phyloP scores from a whole-genome alignment of 2,329 filamentous ascomycete genomes.

The Metarhizium guizhouense region DNA sequence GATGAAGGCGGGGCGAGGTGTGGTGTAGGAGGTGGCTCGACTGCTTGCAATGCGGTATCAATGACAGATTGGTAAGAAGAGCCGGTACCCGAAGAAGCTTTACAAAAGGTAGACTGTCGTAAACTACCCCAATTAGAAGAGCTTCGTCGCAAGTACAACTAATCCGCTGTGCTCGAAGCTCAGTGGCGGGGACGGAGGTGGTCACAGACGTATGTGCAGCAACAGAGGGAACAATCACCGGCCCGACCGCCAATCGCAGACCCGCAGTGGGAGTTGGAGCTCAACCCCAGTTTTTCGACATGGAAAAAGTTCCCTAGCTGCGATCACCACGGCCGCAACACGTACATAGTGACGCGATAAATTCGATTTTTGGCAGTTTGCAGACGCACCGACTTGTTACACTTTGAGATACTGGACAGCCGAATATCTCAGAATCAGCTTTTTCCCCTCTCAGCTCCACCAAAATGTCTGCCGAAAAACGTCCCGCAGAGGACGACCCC shows the following conservation, averaged over 20 bases:
- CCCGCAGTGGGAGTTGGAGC: background rate
- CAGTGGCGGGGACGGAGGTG: background rate
- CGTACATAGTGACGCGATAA: background rate
- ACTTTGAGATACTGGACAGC: background rate
- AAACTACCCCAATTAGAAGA: background rate
- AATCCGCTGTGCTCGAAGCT: background rate
- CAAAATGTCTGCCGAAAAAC: constrained; percentile 85
- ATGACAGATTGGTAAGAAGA: background rate
- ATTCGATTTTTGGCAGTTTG: background rate
- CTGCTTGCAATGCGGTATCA: constrained; percentile 2
- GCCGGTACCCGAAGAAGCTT: background rate
- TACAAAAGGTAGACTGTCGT: background rate
- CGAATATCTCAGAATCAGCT: background rate
- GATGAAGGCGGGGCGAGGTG: constrained; percentile 1
- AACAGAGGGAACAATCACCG: constrained; percentile 21
- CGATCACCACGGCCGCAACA: constrained; percentile 1
- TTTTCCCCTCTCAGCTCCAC: constrained; percentile 16
- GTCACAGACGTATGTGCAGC: background rate
- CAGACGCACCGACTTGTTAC: background rate
- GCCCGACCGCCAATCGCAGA: constrained; percentile 22
- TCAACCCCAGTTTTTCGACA: background rate
- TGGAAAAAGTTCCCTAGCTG: background rate
- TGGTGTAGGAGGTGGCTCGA: background rate
- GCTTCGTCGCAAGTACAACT: background rate
- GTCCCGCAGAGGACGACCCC: constrained; percentile 79